Evolutionary conservation across 305 asterid genomes (phyloP).

Genomic region (Salvia sclarea): DNA sequence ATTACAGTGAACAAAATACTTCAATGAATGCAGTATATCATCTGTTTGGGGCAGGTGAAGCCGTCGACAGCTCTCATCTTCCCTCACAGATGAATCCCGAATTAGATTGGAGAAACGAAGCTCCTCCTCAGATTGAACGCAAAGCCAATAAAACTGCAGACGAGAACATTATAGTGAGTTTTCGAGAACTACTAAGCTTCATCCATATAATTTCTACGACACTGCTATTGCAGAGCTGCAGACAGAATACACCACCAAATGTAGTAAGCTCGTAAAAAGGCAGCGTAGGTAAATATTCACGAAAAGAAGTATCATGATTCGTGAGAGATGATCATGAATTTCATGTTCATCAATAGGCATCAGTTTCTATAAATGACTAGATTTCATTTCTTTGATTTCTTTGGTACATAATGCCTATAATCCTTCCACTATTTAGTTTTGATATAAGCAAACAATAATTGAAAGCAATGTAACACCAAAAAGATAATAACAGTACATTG

Average conservation of each 20-base stretch:
- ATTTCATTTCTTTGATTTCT: neutral
- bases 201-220: neutral
- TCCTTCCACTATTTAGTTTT: neutral
- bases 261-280: too few species aligned
- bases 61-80: conserved; percentile 10
- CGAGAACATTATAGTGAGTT: conserved; percentile 22
- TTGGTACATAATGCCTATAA: neutral
- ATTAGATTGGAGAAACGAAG: conserved; percentile 29
- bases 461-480: neutral
- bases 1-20: conserved; percentile 15
- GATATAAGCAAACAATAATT: neutral
- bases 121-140: conserved; percentile 47
- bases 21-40: conserved; percentile 20
- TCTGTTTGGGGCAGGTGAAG: conserved; percentile 24
- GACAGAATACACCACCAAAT: neutral
- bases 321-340: neutral
- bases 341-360: neutral
- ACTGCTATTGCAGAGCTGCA: neutral
- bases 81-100: conserved; percentile 22
- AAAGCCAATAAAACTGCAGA: conserved; percentile 65
- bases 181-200: neutral
- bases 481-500: neutral
- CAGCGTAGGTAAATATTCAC: neutral
- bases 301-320: too few species aligned
- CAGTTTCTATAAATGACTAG: neutral